phyloP scores from a whole-genome alignment of 805 yeast species.

The Candida namnaoensis region DNA sequence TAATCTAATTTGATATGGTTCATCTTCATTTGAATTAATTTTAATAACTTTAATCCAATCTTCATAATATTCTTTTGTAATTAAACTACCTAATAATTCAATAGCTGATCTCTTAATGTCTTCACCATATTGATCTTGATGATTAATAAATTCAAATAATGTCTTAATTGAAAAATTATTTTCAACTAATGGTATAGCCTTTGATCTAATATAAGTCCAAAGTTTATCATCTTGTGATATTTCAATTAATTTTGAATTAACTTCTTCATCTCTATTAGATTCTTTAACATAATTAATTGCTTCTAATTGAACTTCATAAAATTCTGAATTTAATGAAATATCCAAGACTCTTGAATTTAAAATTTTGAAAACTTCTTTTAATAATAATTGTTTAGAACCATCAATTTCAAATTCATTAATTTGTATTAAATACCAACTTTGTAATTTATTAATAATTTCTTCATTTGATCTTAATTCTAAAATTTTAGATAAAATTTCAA shows the following conservation, averaged over 20 bases:
- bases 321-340: constrained; percentile 27
- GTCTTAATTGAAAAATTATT: constrained; percentile 12
- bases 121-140: constrained; percentile 29
- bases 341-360: constrained; percentile 22
- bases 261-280: not conserved
- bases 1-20: constrained; percentile 35
- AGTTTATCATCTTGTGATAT: constrained; percentile 16
- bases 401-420: constrained; percentile 21
- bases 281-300: constrained; percentile 26
- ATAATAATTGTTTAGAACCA: constrained; percentile 42
- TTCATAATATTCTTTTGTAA: constrained; percentile 20
- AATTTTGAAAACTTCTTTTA: constrained; percentile 23
- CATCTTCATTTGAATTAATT: constrained; percentile 28
- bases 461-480: not conserved
- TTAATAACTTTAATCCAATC: constrained; percentile 24
- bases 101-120: constrained; percentile 39
- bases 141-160: constrained; percentile 19
- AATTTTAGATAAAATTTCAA: constrained; percentile 15
- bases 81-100: constrained; percentile 41
- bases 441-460: constrained; percentile 16
- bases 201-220: constrained; percentile 39
- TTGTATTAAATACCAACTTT: constrained; percentile 26
- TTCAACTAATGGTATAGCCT: constrained; percentile 19
- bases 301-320: constrained; percentile 35
- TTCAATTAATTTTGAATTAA: constrained; percentile 3